These are phyloP conservation scores for Pythium phragmiticola DNA, from an alignment of 352 stramenopile genomes.

Conservation along the genomic window DNA sequence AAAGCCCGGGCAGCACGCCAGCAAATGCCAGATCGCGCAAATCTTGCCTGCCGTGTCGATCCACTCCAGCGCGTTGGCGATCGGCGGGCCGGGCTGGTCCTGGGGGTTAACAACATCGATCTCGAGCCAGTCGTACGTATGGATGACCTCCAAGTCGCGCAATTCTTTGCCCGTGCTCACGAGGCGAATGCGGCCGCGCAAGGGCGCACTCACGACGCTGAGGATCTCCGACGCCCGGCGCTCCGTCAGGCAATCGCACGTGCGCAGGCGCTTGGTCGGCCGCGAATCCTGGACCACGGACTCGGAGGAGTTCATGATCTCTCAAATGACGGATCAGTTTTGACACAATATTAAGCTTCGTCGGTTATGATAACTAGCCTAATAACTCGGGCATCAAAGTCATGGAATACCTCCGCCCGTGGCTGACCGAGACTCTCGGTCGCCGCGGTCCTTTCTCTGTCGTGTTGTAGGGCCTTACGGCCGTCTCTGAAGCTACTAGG, in stretches of 20 bases:
- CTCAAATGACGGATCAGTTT: no score
- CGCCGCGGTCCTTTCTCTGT: no score
- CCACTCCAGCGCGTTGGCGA: neutral
- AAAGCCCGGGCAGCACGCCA: constrained; percentile 5
- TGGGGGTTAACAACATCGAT: neutral
- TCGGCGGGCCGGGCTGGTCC: neutral
- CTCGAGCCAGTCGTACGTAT: constrained; percentile 13
- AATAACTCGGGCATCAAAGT: no score
- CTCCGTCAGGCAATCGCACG: neutral
- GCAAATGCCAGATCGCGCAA: neutral
- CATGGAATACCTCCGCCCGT: no score
- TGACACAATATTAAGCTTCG: no score
- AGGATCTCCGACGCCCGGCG: neutral
- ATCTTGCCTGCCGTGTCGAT: neutral
- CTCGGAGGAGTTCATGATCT: no score
- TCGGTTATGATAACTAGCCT: no score
- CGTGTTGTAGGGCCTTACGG: no score
- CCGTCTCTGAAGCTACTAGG: no score
- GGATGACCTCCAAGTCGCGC: constrained; percentile 1
- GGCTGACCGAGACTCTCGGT: no score
- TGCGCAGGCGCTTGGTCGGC: no score
- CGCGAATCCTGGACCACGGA: no score
- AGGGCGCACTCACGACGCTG: neutral
- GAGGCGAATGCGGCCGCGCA: neutral
- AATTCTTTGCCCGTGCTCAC: neutral